Base-by-base conservation (phyloP, 805 yeast genomes). In the Cyberlindnera veronae region DNA sequence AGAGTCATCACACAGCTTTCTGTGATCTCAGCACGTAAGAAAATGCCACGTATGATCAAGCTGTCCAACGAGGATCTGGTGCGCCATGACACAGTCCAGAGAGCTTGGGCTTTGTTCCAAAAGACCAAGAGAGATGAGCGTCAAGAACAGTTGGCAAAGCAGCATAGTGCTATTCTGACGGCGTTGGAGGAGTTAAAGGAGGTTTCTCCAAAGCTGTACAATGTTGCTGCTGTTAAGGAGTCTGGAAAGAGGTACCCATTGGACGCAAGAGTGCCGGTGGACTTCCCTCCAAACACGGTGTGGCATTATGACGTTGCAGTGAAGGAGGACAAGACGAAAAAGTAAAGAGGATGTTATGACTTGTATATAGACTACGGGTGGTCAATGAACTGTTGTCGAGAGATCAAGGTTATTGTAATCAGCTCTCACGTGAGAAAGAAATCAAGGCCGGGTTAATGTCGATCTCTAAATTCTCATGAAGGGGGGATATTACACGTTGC, bases 241-340 rank as follows among this genome's bases (percentile, higher is more conserved):
- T 61, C 62, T 32, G 71, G 70, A 37, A 69, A 70, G 43, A 69
- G 88, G 54, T 89, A 86, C 61, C 91, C 95, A 5, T 65, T 85
- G 53, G 96, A 91, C 56, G 60, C 87, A 61, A 78, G 93, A 57
- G 79, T 86, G 9, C 99, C 99, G 16, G 84, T 95, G 1, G 91
- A 89, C 41, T 86, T 70, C 46, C 99, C 99, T 12, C 84, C 97
- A 15, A 78, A 76, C 54, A 72, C 74, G 45, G 70, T 84, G 15
- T 90, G 97, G 97, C 78, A 79, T 41, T 75, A 76, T 54, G 76
- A 79, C n/a, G 68, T 64, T 38, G 49, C 50, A 17, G 63, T 67
- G 30, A 41, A 42, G 41, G 43, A 36, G 27, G 44, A 44, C 22
- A 38, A 24, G 33, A 12, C 12, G n/a, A 14, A 30, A 17, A 29